These are phyloP conservation scores for Saitozyma sp. DNA, from an alignment of 768 basidiomycete genomes.

Conservation along the genomic window DNA sequence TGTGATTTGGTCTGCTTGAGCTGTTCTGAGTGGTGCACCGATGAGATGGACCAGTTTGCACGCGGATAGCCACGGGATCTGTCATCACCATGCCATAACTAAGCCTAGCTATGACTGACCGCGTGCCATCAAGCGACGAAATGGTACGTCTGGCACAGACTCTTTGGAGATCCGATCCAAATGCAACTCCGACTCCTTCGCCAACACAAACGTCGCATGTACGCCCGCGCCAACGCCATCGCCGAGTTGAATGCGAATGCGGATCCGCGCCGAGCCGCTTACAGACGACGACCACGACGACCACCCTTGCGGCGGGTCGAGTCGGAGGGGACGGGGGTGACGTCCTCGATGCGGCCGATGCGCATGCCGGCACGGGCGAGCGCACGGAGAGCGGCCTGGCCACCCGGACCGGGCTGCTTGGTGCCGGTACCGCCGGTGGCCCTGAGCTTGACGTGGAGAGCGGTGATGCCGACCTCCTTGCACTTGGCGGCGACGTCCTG, in stretches of 20 bases:
- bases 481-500: constrained; percentile 95
- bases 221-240: background rate
- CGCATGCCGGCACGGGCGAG: constrained; percentile 97
- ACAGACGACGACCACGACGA: constrained; percentile 95
- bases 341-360: constrained; percentile 97
- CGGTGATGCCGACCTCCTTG: constrained; percentile 97
- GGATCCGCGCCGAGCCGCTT: constrained; percentile 16
- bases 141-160: too few relatives aligned
- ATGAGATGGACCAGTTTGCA: too few relatives aligned
- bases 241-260: too few relatives aligned
- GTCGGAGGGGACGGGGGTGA: constrained; percentile 95
- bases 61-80: constrained; percentile 17
- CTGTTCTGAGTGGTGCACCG: too few relatives aligned
- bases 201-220: background rate
- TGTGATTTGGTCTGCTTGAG: too few relatives aligned
- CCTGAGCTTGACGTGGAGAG: constrained; percentile 97
- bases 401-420: constrained; percentile 98
- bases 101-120: constrained; percentile 1
- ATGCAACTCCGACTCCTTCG: too few relatives aligned
- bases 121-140: constrained; percentile 15
- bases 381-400: constrained; percentile 95
- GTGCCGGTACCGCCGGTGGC: constrained; percentile 97
- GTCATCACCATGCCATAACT: constrained; percentile 4
- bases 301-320: constrained; percentile 99
- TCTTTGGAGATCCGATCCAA: too few relatives aligned